Base-by-base conservation (phyloP, 805 yeast species). In the Nakazawaea holstii region DNA sequence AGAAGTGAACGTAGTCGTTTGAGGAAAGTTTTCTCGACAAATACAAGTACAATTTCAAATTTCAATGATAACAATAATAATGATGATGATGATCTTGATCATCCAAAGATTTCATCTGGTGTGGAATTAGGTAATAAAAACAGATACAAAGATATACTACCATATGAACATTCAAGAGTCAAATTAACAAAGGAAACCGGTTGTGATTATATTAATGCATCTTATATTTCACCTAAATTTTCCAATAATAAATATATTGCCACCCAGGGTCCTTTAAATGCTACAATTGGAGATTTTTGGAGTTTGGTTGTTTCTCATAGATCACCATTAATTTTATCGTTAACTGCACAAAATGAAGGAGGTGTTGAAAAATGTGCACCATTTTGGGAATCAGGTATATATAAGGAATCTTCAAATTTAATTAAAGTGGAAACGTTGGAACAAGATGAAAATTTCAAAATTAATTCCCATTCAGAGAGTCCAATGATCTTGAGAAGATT, bases 111-210 rank as follows among this genome's bases (percentile, higher is more conserved):
- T 30, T 77, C 82, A 32, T 79, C 84, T 5, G 97, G 96, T 6
- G 81, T 90, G 37, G 96, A 89, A 62, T 72, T 81, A 38, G 92
- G 95, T 26, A 64, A 74, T 45, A 90, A 90, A 59, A 89, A 91
- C 63, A 68, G 98, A 50, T 91, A 91, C 69, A 85, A 87, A 57
- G 95, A 91, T 61, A 87, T 91, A 38, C 84, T 86, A 58, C 90
- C 96, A 4, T 91, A 79, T 64, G 95, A 87, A 59, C 92, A 87
- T 57, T 77, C 95, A 4, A 71, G 97, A 49, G 97, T 92, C 10
- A 77, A 77, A 50, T 67, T 87, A 49, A 36, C 6, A 42, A 49
- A 5, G 52, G 50, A 26, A 46, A 50, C 28, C 14, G 32, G 33
- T 7, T 45, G 52, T 46, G 87, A 83, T 60, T 91, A 91, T 62